Base-by-base conservation (phyloP, 192 early-diverging fungal species). In the Entomortierella parvispora region DNA sequence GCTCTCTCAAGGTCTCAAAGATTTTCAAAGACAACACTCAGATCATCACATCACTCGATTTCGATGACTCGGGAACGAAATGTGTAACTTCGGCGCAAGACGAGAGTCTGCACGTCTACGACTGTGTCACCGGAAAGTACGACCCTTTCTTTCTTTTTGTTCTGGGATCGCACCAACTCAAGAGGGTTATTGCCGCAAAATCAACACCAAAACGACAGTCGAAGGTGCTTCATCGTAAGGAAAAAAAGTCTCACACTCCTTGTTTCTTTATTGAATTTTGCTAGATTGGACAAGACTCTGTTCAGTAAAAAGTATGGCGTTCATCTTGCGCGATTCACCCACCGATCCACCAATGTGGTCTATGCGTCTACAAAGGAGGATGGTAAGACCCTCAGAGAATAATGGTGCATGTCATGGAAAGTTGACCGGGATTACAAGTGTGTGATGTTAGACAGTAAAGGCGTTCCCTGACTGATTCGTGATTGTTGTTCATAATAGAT, bases 251-350 rank as follows among this genome's bases (percentile, higher is more conserved):
- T 33, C 29, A 40, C 46, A n/a, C 51, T 31, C 18, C 6, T 47
- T n/a, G 46, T 37, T 14, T 45, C 37, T 68, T 34, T 31, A 2
- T 34, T 46, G 11, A 42, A 25, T 11, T 26, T 25, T 54, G 34
- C 26, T 62, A 93, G 88, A 18, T 81, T 88, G 37, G 86, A 88
- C 62, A 90, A 91, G 43, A 89, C 91, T 0, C 79, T 93, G 15
- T 95, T 88, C 71, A 95, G 93, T 72, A 96, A 97, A 84, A 99
- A 99, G 49, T 99, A 98, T 70, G 97, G 97, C 8, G 95, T 95
- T 54, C 84, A 90, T 33, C 76, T 95, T 28, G 95, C 94, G 2
- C 86, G 90, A 22, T 99, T 98, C 65, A 97, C 96, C 14, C 94
- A 95, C 79, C 82, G 87, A 48, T 65, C 81, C 10, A 92, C 88